Evolutionary conservation across 495 filamentous ascomycete species (phyloP), one percentile per base, ranked within the genome.

Genomic region (Penicillium lividum): DNA sequence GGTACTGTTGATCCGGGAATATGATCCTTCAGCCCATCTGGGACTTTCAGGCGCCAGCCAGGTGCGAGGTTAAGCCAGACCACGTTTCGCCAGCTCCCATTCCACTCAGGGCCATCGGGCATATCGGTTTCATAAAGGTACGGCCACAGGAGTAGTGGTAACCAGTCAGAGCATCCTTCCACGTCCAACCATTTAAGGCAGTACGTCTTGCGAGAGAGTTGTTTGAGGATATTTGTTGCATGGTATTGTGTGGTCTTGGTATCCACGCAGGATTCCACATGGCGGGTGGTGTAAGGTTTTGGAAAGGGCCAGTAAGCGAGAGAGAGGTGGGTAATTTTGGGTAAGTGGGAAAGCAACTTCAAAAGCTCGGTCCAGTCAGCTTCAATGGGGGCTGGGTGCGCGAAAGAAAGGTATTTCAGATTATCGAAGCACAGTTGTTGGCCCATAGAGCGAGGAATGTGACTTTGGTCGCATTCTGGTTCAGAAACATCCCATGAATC

Each of bases 251-350:
- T 22, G 22, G 22, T 22, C 22, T 22, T 22, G 2, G 2, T 22
- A 22, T 22, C 22, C 22, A 22, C 22, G 22, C 2, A 22, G 22
- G 22, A 22, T 22, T 22, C 1, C 22, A 22, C 22, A 22, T 22
- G 22, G 22, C 22, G 22, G 22, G 22, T 22, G 22, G 22, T 22
- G 22, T 22, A 22, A 22, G 22, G 22, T 22, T 22, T 82, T 0
- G 92, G 92, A 18, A 81, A 74, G 3, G 92, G 91, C 92, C 92
- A 97, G 68, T 88, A 69, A 9, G 89, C 87, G 5, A 96, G 75
- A 29, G 86, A 91, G 3, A 96, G 80, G 59, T 94, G 88, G 0
- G 90, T 93, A 38, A 94, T 74, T 0, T 75, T 84, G 0, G 84
- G 77, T 0, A 91, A 68, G 49, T 84, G 83, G 0, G 80, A 71